These are phyloP conservation scores for Pseudoscleropodium purum DNA, from an alignment of 225 moss, liverwort and hornwort genomes.

Conservation along the genomic window DNA sequence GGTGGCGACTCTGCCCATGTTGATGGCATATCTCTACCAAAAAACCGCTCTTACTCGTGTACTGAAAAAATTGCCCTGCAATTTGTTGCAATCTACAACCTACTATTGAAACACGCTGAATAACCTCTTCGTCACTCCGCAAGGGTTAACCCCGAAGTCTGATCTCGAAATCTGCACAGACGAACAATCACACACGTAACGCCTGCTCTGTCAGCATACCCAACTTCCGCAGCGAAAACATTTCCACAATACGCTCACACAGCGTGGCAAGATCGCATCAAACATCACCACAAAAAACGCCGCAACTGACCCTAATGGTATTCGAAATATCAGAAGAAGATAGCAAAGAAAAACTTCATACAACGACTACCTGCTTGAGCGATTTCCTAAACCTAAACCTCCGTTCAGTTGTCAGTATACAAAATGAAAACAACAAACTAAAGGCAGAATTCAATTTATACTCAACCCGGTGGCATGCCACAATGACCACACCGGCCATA, in stretches of 20 bases:
- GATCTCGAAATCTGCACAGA: slow-evolving; percentile 7
- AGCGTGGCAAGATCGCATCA: neutral
- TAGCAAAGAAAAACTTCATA: neutral
- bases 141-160: neutral
- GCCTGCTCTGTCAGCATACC: neutral
- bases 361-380: neutral
- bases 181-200: neutral
- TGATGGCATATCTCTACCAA: slow-evolving; percentile 86
- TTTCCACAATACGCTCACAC: neutral
- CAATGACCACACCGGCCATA: neutral
- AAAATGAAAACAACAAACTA: neutral
- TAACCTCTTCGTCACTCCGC: neutral
- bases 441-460: neutral
- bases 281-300: neutral
- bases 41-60: neutral
- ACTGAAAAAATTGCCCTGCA: neutral
- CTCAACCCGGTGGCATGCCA: neutral
- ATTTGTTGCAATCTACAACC: neutral
- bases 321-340: neutral
- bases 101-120: neutral
- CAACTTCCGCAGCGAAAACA: too few species aligned
- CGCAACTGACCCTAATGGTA: neutral
- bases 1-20: slow-evolving; percentile 99
- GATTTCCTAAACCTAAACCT: neutral
- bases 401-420: neutral